Evolutionary conservation across 1,284 basidiomycete genomes (phyloP).

Genomic region (Nidula niveotomentosa): DNA sequence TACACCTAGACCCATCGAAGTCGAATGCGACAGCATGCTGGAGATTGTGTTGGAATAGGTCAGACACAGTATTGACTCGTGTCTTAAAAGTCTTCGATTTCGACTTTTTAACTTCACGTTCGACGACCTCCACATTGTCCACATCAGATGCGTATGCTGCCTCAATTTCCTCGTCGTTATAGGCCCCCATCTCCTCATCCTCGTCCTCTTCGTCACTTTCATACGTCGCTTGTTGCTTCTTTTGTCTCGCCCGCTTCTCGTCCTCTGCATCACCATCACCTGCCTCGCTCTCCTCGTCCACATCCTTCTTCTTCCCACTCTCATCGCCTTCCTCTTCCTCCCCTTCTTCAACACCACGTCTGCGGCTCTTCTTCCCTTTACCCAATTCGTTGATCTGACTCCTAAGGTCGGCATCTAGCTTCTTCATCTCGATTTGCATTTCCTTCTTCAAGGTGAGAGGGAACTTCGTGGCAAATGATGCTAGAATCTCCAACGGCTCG

Average conservation of each 20-base stretch:
- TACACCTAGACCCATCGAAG: slow-evolving; percentile 76
- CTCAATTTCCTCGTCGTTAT: slow-evolving; percentile 68
- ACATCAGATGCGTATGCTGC: slow-evolving; percentile 59
- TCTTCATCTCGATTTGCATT: slow-evolving; percentile 86
- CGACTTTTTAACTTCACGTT: slow-evolving; percentile 19
- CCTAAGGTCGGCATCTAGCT: slow-evolving; percentile 79
- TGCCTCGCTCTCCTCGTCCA: slow-evolving; percentile 61
- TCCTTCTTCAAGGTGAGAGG: slow-evolving; percentile 87
- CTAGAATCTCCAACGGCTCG: slow-evolving; percentile 72
- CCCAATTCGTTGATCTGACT: slow-evolving; percentile 84
- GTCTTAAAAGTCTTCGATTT: slow-evolving; percentile 34
- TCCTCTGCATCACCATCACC: slow-evolving; percentile 83
- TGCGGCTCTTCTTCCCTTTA: slow-evolving; percentile 62
- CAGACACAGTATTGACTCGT: slow-evolving; percentile 43
- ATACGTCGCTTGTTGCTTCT: slow-evolving; percentile 73
- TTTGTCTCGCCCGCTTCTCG: slow-evolving; percentile 66
- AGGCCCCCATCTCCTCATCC: slow-evolving; percentile 45
- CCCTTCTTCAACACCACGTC: slow-evolving; percentile 42
- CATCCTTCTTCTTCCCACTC: slow-evolving; percentile 40
- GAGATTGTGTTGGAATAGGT: slow-evolving; percentile 53
- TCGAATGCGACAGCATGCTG: slow-evolving; percentile 68
- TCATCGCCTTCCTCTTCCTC: slow-evolving; percentile 48
- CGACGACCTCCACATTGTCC: slow-evolving; percentile 27
- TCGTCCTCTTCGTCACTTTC: slow-evolving; percentile 58
- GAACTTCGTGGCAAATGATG: slow-evolving; percentile 76